phyloP scores from a whole-genome alignment of 306 rosid genomes.

The Argentina anserina region DNA sequence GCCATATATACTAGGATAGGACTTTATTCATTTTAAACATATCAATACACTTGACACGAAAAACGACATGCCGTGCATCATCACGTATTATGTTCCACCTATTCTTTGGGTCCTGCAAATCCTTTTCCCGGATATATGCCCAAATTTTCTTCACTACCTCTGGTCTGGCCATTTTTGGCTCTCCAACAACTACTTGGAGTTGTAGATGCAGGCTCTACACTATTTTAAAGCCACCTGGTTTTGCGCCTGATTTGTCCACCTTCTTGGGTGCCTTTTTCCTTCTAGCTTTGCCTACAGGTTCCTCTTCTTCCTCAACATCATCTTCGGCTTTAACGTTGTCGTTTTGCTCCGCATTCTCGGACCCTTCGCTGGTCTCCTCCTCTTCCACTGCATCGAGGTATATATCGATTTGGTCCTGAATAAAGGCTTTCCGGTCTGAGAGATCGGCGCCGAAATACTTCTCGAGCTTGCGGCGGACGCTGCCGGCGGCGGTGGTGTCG shows the following conservation, averaged over 20 bases:
- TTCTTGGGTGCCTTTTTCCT: slow-evolving; percentile 14
- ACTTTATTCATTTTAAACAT: slow-evolving; percentile 40
- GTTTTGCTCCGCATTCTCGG: slow-evolving; percentile 9
- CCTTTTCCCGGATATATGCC: slow-evolving; percentile 25
- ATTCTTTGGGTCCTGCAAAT: slow-evolving; percentile 39
- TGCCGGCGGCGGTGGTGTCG: slow-evolving; percentile 36
- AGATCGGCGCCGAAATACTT: slow-evolving; percentile 30
- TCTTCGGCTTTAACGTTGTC: slow-evolving; percentile 4
- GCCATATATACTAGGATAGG: slow-evolving; percentile 38
- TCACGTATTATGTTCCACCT: slow-evolving; percentile 27
- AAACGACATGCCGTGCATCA: slow-evolving; percentile 24
- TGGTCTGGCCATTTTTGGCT: slow-evolving; percentile 33
- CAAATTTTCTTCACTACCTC: slow-evolving; percentile 41
- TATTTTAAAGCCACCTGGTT: slow-evolving; percentile 36
- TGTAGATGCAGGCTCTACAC: slow-evolving; percentile 38
- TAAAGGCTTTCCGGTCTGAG: slow-evolving; percentile 31
- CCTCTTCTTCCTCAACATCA: not conserved
- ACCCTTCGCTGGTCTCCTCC: slow-evolving; percentile 11
- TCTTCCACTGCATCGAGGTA: slow-evolving; percentile 18
- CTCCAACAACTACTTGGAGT: slow-evolving; percentile 40
- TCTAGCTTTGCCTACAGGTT: not conserved
- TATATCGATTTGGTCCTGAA: slow-evolving; percentile 34
- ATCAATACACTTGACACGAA: slow-evolving; percentile 28
- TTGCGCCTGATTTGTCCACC: slow-evolving; percentile 27
- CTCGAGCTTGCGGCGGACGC: slow-evolving; percentile 40